Base-by-base conservation (phyloP, 2,329 filamentous ascomycete species). In the Alternaria brassicae region DNA sequence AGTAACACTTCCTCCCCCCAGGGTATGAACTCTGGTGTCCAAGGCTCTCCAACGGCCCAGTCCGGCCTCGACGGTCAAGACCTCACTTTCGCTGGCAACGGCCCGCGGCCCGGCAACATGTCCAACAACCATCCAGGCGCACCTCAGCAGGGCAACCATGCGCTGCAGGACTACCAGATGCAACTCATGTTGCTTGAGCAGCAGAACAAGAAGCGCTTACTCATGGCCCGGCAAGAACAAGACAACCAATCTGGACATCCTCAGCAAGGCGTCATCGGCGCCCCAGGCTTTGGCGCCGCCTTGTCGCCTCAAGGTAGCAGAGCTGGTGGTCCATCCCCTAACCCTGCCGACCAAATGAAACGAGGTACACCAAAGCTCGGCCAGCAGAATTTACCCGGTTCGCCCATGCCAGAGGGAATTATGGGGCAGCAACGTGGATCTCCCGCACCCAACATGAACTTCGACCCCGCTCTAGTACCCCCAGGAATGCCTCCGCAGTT, bases 161-260 rank as follows among this genome's bases (percentile, higher is more conserved):
- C 91, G 21, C 83, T 94, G 44, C 91, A 93, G 77, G 91, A 95
- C 76, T 94, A 94, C 71, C 91, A 94, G 80, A 93, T 93, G 91
- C 91, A 94, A 76, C 80, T 94, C 74, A 94, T 93, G 91, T 80
- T 93, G 49, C 84, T 94, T 15, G 91, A 94, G 78, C 91, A 93
- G 78, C 91, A 94, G 79, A 94, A 94, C 71, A 94, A 93, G 83
- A 93, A 93, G 79, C 84, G 91, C 17, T 83, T 94, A 48, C 88
- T 93, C 83, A 92, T 93, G 90, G 91, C 91, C 36, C 87, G 91
- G 17, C 90, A 88, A 78, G 87, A 93, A 74, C 91, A 94, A 77
- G 91, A 93, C 63, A 87, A 81, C 72, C 84, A 88, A 77, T 77
- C 81, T 59, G 83, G 83, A 50, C 82, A 83, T 21, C 81, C 82